Evolutionary conservation across 169 alveolate species (phyloP), one percentile per base, ranked within the genome.

Genomic region (Plasmodium gallinaceum): DNA sequence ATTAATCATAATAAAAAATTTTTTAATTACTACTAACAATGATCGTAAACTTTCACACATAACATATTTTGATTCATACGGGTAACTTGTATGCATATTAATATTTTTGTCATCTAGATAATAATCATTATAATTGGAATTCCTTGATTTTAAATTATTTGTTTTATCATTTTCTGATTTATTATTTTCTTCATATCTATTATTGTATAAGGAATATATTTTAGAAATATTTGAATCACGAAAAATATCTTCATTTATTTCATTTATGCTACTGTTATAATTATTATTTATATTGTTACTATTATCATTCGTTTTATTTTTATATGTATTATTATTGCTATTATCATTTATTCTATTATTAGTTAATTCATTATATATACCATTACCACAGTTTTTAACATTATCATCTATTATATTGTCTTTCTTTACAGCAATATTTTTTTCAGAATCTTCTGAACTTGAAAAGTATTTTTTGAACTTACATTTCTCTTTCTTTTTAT

Each of bases 41-140:
- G 92, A 86, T 61, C 68, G 32, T 62, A 86, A 73, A 54, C 88
- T 70, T 86, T 86, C 92, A 54, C 88, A 69, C 73, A 86, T 73
- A n/a, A 86, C 92, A 73, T 86, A 86, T 20, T 86, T 86, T 6
- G 92, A 70, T 14, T 86, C 76, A 60, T 86, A 86, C 14, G 88
- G 76, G 39, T 57, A 64, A 43, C 70, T 57, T 39, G 88, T 71
- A 26, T 86, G 88, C 51, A 37, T 18, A 14, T 86, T 43, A 16
- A 86, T 57, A 52, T 86, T 24, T 51, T 69, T 57, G 24, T 86
- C 92, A 39, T 86, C 87, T n/a, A 86, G 69, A 61, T 86, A 86
- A 39, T 86, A 86, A 52, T 86, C 92, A 57, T 86, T 86, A 57
- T 60, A 86, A 2, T 80, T n/a, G 72, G 14, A 10, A 18, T 70